Evolutionary conservation across 2,329 filamentous ascomycete species (phyloP).

Genomic region (Trichoderma oligosporum): DNA sequence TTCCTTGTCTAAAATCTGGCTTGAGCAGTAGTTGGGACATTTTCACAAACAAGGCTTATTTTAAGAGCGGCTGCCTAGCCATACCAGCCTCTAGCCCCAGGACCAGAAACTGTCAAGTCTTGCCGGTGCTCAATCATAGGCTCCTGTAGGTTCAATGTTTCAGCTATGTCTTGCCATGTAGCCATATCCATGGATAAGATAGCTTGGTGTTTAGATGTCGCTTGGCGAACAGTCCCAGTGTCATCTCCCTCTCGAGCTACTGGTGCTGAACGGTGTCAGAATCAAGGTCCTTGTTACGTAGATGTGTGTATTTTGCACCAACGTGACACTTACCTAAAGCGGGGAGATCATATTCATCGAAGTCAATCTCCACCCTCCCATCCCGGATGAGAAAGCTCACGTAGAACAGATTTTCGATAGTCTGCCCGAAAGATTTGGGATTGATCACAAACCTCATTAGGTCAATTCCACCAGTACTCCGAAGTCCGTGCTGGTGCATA

Average conservation of each 20-base stretch:
- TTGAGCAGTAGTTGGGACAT: too few species aligned
- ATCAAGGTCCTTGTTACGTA: background rate
- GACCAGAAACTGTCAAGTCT: conserved; percentile 50
- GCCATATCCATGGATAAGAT: conserved; percentile 84
- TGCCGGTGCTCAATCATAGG: conserved; percentile 80
- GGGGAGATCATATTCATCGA: conserved; percentile 72
- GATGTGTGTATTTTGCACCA: background rate
- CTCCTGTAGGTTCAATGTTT: conserved; percentile 70
- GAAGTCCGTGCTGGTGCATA: conserved; percentile 63
- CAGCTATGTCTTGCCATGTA: conserved; percentile 74
- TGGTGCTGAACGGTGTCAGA: conserved; percentile 31
- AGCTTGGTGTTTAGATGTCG: conserved; percentile 72
- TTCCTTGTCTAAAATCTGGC: background rate
- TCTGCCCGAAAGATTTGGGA: conserved; percentile 85
- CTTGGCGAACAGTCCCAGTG: conserved; percentile 45
- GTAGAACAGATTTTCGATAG: conserved; percentile 95
- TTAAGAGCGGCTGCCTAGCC: conserved; percentile 37
- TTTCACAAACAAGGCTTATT: background rate
- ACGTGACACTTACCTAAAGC: conserved; percentile 63
- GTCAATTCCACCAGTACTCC: conserved; percentile 66
- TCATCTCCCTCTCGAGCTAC: conserved; percentile 43
- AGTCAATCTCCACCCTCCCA: conserved; percentile 68
- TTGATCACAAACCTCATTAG: conserved; percentile 88
- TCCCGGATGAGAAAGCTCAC: conserved; percentile 91
- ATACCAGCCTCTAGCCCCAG: conserved; percentile 64